Evolutionary conservation across 2,329 filamentous ascomycete genomes (phyloP), one percentile per base, ranked within the genome.

Genomic region (Epichloe hybrida): DNA sequence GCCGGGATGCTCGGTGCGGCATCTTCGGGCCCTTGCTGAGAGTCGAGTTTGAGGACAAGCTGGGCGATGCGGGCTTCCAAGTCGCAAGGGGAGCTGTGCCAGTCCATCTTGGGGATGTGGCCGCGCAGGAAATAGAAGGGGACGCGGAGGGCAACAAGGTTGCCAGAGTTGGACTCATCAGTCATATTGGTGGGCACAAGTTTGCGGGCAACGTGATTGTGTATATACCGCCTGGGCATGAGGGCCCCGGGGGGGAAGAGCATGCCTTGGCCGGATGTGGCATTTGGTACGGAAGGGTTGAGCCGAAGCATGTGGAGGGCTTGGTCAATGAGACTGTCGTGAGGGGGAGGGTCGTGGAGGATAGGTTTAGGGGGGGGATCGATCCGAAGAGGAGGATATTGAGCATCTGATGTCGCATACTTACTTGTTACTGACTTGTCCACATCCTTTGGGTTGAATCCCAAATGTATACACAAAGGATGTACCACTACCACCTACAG

Each of bases 121-220:
- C 38, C 1, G 42, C 50, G 43, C 17, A 31, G 9, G 53, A 54
- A 31, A 58, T 63, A 49, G 57, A 59, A 17, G 59, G 58, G 5
- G 53, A 52, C 4, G 42, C 44, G 0, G 49, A 40, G 31, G 47
- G 45, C 15, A 56, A 53, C 56, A 57, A 53, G 6, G 69, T 73
- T 1, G 84, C 81, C 2, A 70, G 81, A 46, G 76, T 90, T 0
- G 87, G 79, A 0, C 60, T 84, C 50, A 85, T 90, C 50, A 88
- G 83, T 54, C 88, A 94, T 59, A 82, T 94, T 49, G 86, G 87
- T 1, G 88, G 88, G 0, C 88, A 94, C 66, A 90, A 89, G 64
- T 91, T 84, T 63, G 88, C 88, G 0, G 88, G 88, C 1, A 94
- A 94, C 64, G 78, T 91, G 37, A 88, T 93, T 46, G 67, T 93